Evolutionary conservation across 2,329 filamentous ascomycete genomes (phyloP), one percentile per base, ranked within the genome.

Genomic region (Rutstroemia sp.): DNA sequence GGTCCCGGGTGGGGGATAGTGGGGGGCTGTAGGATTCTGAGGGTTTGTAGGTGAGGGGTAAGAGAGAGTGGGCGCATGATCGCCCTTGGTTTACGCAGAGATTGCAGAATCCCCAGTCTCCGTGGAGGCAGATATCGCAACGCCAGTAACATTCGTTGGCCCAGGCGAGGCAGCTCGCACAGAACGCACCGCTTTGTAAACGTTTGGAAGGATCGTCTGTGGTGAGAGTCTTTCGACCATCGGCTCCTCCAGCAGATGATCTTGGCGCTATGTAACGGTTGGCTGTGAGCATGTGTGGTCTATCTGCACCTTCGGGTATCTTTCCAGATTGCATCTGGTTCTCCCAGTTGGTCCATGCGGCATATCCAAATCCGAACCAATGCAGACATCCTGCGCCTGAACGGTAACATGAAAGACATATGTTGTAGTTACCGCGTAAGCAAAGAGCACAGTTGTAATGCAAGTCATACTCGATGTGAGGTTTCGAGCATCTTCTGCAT

Each of bases 21-120:
- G 76, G 73, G 17, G 69, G 69, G 53, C 61, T 56, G 41, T 70
- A 66, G 9, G 68, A 60, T 37, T 71, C 60, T 44, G 64, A 50
- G 7, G 73, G 70, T 46, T 81, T 76, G 62, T 90, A 86, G 0
- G 84, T 81, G 46, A 95, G 75, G 0, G 92, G 89, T 0, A 95
- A 75, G 0, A 97, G 76, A 6, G 87, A 78, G 67, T 97, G 92
- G 0, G 85, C 88, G 71, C 92, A 97, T 58, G 84, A 87, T 58
- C 79, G 79, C 16, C 89, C 91, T 69, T 86, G 84, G 58, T 92
- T 92, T 30, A 96, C 89, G 63, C 92, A 97, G 58, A 79, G 75
- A 64, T 92, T 90, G 72, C 92, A 97, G 69, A 89, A 96, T 0
- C 92, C 92, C 92, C 92, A 97, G 67, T 95, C 92, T 5, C 90